These are phyloP conservation scores for Parafenestella ontariensis DNA, from an alignment of 2,329 filamentous ascomycete genomes.

Conservation along the genomic window DNA sequence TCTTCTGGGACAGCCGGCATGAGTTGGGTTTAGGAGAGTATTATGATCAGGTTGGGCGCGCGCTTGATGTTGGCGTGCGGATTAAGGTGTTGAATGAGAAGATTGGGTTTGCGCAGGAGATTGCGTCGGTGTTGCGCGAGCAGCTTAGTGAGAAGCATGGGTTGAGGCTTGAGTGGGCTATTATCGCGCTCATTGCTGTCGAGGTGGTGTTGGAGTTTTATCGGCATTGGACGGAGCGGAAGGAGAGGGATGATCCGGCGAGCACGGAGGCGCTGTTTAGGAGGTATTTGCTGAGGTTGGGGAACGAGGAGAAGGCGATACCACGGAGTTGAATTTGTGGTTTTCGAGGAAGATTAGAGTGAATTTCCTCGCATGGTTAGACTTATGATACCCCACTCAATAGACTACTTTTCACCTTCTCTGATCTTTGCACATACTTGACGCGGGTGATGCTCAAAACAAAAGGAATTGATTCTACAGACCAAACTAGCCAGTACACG, in stretches of 20 bases:
- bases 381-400: constrained; percentile 34
- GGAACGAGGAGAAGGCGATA: constrained; percentile 6
- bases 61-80: constrained; percentile 87
- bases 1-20: constrained; percentile 93
- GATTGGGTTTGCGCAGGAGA: constrained; percentile 97
- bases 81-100: constrained; percentile 95
- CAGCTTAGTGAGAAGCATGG: constrained; percentile 90
- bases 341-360: not conserved
- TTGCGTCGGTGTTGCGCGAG: constrained; percentile 86
- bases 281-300: constrained; percentile 41
- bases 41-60: constrained; percentile 90
- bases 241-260: constrained; percentile 52
- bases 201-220: constrained; percentile 89
- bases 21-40: constrained; percentile 92
- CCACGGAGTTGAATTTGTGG: not conserved
- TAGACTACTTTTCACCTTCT: not conserved
- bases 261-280: constrained; percentile 51
- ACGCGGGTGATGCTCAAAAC: constrained; percentile 13
- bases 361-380: not conserved
- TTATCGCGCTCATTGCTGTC: constrained; percentile 90
- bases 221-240: constrained; percentile 70
- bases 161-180: constrained; percentile 89
- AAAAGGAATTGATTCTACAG: constrained; percentile 35
- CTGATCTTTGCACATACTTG: not conserved
- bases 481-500: constrained; percentile 23